Base-by-base conservation (phyloP, 2,329 filamentous ascomycete genomes). In the Sarocladiaceae sp. region DNA sequence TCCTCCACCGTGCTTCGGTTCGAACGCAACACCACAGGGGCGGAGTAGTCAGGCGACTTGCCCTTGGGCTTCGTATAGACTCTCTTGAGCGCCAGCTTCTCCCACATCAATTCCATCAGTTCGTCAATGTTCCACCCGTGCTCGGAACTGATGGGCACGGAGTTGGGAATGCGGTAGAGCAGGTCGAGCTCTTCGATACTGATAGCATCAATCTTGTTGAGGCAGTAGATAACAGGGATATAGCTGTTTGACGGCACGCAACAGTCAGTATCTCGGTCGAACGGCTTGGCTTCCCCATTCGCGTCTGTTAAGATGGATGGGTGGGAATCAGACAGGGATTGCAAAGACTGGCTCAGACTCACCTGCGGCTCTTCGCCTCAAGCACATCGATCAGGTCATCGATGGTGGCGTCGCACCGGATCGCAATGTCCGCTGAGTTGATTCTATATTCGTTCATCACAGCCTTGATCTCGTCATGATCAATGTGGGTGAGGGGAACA, bases 21-120 rank as follows among this genome's bases (percentile, higher is more conserved):
- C 51, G 85, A 78, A 57, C 87, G 83, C 53, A 98, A 73, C 56
- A 98, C 93, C 29, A 98, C 93, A 42, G 93, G 93, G 43, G 85
- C 73, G 47, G 82, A 81, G 68, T 98, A 98, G 66, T 98, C 93
- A 13, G 93, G 93, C 66, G 88, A 75, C 64, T 83, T 88, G 50
- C 93, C 93, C 73, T 98, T 97, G 49, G 93, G 93, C 70, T 98
- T 98, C 47, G 93, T 98, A 70, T 98, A 98, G 35, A 98, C 85
- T 56, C 93, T 80, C 55, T 88, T 83, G 48, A 98, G 76, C 58
- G 85, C 88, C 56, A 98, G 78, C 67, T 95, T 95, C 46, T 96
- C 90, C 93, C 93, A 97, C 93, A 97, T 97, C 63, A 85, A 81
- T 69, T 97, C 93, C 72, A 98, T 78, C 52, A 98, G 71, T 71